These are phyloP conservation scores for Monilinia laxa DNA, from an alignment of 2,329 filamentous ascomycete species.

Conservation along the genomic window DNA sequence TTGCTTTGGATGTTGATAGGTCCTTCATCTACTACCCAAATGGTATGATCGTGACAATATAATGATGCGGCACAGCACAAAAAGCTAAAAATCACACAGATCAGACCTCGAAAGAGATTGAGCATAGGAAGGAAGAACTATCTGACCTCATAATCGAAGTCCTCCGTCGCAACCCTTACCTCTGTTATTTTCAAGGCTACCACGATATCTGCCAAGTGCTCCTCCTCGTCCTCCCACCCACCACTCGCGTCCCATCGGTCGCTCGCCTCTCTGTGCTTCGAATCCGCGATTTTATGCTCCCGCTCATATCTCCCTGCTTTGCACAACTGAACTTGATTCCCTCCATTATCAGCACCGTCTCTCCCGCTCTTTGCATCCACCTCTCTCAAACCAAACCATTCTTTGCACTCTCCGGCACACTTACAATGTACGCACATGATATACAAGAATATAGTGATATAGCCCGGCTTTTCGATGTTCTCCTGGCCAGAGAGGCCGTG, in stretches of 20 bases:
- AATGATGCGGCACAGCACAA: constrained; percentile 21
- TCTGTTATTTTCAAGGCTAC: constrained; percentile 97
- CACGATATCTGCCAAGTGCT: constrained; percentile 98
- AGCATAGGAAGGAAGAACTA: constrained; percentile 70
- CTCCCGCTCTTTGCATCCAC: constrained; percentile 70
- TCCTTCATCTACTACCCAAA: constrained; percentile 97
- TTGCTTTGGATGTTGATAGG: constrained; percentile 86
- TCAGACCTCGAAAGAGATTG: constrained; percentile 66
- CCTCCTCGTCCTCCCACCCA: constrained; percentile 73
- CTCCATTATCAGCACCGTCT: constrained; percentile 70
- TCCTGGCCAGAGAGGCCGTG: constrained; percentile 83
- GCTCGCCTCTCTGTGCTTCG: constrained; percentile 83
- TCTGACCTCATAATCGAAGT: constrained; percentile 78
- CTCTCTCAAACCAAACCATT: constrained; percentile 80
- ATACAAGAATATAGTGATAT: constrained; percentile 89
- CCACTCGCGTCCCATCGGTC: constrained; percentile 61
- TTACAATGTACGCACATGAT: constrained; percentile 96
- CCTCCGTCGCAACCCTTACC: constrained; percentile 74
- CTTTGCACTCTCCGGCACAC: constrained; percentile 87
- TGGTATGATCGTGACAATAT: constrained; percentile 51
- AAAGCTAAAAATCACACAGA: constrained; percentile 49
- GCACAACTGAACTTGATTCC: constrained; percentile 86
- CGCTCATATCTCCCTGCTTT: constrained; percentile 75
- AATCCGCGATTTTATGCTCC: constrained; percentile 97
- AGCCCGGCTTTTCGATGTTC: constrained; percentile 85